Base-by-base conservation (phyloP, 139 green algal species). In the Haematococcus lacustris region DNA sequence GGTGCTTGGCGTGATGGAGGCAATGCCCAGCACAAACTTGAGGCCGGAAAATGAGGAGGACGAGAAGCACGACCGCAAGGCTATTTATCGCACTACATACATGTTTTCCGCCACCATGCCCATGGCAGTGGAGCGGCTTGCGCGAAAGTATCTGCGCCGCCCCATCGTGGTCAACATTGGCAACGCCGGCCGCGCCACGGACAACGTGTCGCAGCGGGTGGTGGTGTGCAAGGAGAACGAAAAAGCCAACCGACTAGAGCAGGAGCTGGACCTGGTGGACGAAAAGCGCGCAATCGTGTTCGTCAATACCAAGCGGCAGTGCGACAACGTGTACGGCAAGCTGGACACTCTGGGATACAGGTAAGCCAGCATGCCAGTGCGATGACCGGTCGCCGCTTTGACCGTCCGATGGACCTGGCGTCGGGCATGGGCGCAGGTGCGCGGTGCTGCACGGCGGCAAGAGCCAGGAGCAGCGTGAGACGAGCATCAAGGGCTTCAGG, bases 61-160 rank as follows among this genome's bases (percentile, higher is more conserved):
- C 23, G 82, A 73, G 69, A 39, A 72, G 51, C 76, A 93, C 59
- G 89, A 93, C 37, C 60, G 71, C 9, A 75, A 80, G 60, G 73
- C 73, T 13, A 73, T 91, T 61, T 99, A 98, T 84, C 85, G 95
- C 74, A 98, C 91, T n/a, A 98, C 95, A 33, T 97, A 98, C 85
- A 99, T 99, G 95, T 99, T 99, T 80, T 86, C 71, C 37, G 95
- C 95, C 37, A 99, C 95, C 71, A 99, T 99, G 95, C 95, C 94
- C 0, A 82, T 93, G 0, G 79, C 87, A 0, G 94, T 97, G 53
- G 89, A 93, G 82, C 76, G 89, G 25, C 80, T 93, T 30, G 93
- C 93, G 34, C 81, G 84, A 23, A 93, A 90, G 75, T 95, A 93
- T 77, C 73, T 95, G 51, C 82, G 91, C 39, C 77, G 91, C 25